Base-by-base conservation (phyloP, 495 filamentous ascomycete species). In the Choiromyces venosus region DNA sequence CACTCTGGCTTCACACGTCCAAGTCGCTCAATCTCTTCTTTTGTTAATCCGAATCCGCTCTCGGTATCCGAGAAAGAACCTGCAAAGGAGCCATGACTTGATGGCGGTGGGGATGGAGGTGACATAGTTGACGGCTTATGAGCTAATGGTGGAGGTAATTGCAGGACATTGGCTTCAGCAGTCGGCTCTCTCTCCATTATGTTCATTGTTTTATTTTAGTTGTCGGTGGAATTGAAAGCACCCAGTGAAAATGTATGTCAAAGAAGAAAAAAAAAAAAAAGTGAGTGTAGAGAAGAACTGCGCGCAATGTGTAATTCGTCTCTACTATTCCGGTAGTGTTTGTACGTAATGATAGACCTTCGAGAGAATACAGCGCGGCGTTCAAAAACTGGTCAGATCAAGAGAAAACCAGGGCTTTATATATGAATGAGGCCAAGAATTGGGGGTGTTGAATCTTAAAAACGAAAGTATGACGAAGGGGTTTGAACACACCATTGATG, bases 1-100 rank as follows among this genome's bases (percentile, higher is more conserved):
- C 80, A 82, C 12, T 85, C 84, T 4, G 93, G 93, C 65, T 93
- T 84, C 74, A 93, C 85, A 69, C 90, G 86, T 40, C 92, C 93
- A 0, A 95, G 83, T 16, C 86, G 85, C 69, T 93, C 91, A 68
- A 94, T 83, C 42, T 84, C 83, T 25, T 82, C 75, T 67, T 82
- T 73, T 46, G 42, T 74, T 25, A 71, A 68, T 70, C n/a, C 64
- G n/a, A 74, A 73, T 18, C 66, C 66, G 14, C 61, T 74, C 36
- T 77, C 70, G 37, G 68, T 71, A 52, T 72, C 70, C 10, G 67
- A 40, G 35, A 68, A 68, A 0, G 70, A 73, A 52, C 29, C 33
- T 52, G 40, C 39, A 12, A 73, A 40, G 4, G 76, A 73, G 71
- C 67, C 67, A 65, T 70, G 76, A 16, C 44, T 74, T 7, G 71